Conservation (phyloP, 2,329 filamentous ascomycete species). For the Biscogniauxia sp. region DNA sequence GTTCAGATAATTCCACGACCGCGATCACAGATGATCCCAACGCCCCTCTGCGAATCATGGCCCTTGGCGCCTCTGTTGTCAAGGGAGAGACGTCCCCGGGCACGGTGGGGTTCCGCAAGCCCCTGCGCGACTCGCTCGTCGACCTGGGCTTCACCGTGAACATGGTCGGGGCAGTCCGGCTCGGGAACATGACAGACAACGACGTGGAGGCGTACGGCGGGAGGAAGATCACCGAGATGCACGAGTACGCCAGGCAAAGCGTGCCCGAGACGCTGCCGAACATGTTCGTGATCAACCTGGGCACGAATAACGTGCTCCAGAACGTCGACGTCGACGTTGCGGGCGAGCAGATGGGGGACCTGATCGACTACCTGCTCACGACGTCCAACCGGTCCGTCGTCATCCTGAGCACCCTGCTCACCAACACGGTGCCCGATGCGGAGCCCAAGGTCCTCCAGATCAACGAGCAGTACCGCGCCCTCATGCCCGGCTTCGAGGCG, state of each 20-base stretch:
- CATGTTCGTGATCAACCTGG: conserved; percentile 24
- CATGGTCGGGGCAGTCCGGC: conserved; percentile 24
- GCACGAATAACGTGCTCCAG: conserved; percentile 26
- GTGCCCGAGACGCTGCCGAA: conserved; percentile 23
- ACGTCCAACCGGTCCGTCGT: conserved; percentile 22
- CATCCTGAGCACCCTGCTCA: conserved; percentile 24
- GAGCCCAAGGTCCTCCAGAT: conserved; percentile 18
- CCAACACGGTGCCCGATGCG: conserved; percentile 18
- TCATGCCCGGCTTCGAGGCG: conserved; percentile 18
- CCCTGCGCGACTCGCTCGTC: conserved; percentile 22
- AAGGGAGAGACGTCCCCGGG: conserved; percentile 25
- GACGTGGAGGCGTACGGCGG: conserved; percentile 26
- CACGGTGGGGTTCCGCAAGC: conserved; percentile 25
- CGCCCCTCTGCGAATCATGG: conserved; percentile 36
- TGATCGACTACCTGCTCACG: conserved; percentile 22
- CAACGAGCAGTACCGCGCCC: conserved; percentile 22
- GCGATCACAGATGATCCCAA: conserved; percentile 1
- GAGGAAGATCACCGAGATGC: conserved; percentile 24
- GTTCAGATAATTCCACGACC: conserved; percentile 1
- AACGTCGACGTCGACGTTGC: conserved; percentile 23
- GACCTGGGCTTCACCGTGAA: conserved; percentile 23
- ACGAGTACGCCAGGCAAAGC: conserved; percentile 18
- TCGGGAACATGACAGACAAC: conserved; percentile 26
- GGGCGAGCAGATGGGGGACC: conserved; percentile 22
- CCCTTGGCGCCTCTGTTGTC: conserved; percentile 26